Evolutionary conservation across 106 monocot species (phyloP), one percentile per base, ranked within the genome.

Genomic region (Chionographis japonica): DNA sequence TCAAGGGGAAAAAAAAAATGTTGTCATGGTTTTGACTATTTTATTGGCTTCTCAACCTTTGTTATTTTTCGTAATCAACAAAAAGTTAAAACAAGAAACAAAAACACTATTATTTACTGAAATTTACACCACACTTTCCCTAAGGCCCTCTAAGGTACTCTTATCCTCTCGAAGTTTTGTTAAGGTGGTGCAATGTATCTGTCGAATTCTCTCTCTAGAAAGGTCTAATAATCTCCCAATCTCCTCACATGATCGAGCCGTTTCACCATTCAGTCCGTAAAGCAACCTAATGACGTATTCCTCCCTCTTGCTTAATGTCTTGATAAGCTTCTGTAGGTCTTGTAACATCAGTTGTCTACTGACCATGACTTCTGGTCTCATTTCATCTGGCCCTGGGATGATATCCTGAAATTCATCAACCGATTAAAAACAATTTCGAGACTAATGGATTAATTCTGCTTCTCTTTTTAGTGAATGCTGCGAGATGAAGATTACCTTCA

Each of bases 201-300:
- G 85, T 18, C 85, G 74, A 68, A 81, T 41, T 71, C 85, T 77
- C 13, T 85, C 85, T 52, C 85, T 80, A 0, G 85, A 85, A 17
- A 80, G 77, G 17, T 71, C 68, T 10, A 85, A 16, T 52, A 77
- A 18, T 74, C 54, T 74, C 38, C 85, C 85, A 54, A 85, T 81
- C 62, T 85, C 80, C 2, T 85, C 85, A 38, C 69, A 81, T 8
- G 85, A 77, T 62, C 56, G 55, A 52, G 61, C 51, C 6, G 56
- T 66, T 54, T 77, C 85, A 46, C 85, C 74, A 37, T 70, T 56
- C 12, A 85, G 49, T 37, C 85, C 85, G n/a, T 81, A 85, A 35
- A 68, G 80, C 35, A 80, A 61, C 37, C 77, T 80, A n/a, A 85
- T 38, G 19, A 85, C 65, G 55, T 62, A 54, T 52, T 80, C 67